Conservation (phyloP, 2,329 filamentous ascomycete species). For the Colletotrichum godetiae region DNA sequence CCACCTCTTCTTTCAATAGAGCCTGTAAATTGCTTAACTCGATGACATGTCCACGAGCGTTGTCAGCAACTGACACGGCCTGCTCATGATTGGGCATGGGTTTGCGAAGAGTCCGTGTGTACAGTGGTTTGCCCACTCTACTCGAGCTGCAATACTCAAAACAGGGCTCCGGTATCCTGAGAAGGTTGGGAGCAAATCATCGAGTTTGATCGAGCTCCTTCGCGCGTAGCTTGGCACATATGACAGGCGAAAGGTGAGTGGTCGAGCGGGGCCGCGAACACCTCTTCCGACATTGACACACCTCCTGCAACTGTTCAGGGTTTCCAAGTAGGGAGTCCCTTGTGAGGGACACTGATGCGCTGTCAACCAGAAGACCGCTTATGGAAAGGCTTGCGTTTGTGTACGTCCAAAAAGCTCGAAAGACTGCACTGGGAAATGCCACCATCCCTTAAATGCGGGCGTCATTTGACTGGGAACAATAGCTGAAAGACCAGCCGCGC, state of each 20-base stretch:
- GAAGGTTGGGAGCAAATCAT: background rate
- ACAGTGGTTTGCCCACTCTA: background rate
- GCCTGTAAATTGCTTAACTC: background rate
- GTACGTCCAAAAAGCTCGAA: constrained; percentile 2
- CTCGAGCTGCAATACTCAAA: background rate
- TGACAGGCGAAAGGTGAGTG: constrained; percentile 10
- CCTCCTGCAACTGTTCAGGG: background rate
- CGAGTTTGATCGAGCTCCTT: background rate
- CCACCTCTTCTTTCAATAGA: background rate
- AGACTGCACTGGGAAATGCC: background rate
- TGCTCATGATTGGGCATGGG: background rate
- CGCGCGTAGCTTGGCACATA: background rate
- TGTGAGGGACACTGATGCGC: constrained; percentile 38
- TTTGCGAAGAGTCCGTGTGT: background rate
- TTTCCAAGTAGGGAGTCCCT: constrained; percentile 14
- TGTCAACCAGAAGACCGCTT: constrained; percentile 44
- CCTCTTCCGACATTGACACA: background rate
- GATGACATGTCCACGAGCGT: background rate
- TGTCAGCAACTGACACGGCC: background rate
- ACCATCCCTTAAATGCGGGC: background rate
- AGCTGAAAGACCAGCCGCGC: background rate
- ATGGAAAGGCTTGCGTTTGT: constrained; percentile 45
- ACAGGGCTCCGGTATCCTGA: constrained; percentile 4
- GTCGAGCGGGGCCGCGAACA: constrained; percentile 15
- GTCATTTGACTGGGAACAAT: background rate